A percentile compares a stretch with the other conserved stretches of the same genome.
Conservation (phyloP, 495 filamentous ascomycete species). For the Neurospora sp. region DNA sequence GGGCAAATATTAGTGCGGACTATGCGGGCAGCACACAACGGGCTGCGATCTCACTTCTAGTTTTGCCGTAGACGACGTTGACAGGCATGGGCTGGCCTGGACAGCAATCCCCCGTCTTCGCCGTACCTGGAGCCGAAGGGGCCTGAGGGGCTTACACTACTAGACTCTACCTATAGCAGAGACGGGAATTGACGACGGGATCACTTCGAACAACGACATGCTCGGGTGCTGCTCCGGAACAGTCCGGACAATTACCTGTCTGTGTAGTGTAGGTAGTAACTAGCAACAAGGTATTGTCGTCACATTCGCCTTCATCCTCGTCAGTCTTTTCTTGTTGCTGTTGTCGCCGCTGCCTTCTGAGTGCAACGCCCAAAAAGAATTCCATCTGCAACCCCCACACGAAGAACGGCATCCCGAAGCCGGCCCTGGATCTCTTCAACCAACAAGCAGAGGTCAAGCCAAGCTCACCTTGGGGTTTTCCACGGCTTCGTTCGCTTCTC, state of each 20-base stretch:
- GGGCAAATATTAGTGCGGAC: background rate
- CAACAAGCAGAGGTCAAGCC: background rate
- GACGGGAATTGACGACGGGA: background rate
- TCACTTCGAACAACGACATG: background rate
- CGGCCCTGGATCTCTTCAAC: background rate
- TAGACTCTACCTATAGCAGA: background rate
- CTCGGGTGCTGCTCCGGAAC: background rate
- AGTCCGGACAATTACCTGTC: background rate
- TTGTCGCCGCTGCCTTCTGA: background rate
- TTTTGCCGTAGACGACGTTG: background rate
- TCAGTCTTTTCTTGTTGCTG: background rate
- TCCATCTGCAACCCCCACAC: background rate
- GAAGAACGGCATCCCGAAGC: background rate
- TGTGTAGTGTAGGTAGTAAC: background rate
- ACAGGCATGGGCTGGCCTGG: background rate
- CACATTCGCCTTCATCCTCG: background rate
- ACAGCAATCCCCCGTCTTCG: background rate
- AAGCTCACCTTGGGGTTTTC: background rate
- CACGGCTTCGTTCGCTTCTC: background rate
- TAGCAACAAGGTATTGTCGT: background rate
- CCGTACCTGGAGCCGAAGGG: background rate
- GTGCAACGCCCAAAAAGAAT: background rate
- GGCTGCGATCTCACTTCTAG: background rate
- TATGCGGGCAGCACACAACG: background rate
- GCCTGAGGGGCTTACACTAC: background rate